phyloP scores from a whole-genome alignment of 805 yeast species.

The Pichia insulana region DNA sequence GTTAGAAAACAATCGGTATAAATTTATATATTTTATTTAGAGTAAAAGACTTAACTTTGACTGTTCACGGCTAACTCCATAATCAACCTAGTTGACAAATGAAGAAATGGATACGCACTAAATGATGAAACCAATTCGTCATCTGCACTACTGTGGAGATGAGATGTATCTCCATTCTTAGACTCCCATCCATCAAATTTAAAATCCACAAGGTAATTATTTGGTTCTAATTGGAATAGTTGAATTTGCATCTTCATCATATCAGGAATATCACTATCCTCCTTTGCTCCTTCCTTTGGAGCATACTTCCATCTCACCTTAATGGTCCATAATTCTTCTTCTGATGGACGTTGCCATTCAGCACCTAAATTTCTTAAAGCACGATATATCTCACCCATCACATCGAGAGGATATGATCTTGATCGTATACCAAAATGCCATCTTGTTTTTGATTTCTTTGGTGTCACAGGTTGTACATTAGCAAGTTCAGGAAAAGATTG shows the following conservation, averaged over 20 bases:
- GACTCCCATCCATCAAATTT: slow-evolving; percentile 97
- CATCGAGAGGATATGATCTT: slow-evolving; percentile 92
- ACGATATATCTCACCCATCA: slow-evolving; percentile 95
- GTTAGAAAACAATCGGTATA: too few species aligned
- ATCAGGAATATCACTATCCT: slow-evolving; percentile 44
- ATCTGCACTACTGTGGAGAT: slow-evolving; percentile 27
- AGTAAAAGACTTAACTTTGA: slow-evolving; percentile 33
- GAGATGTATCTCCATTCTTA: slow-evolving; percentile 25
- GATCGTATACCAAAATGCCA: slow-evolving; percentile 99
- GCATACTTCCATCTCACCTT: slow-evolving; percentile 88
- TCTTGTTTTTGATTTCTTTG: slow-evolving; percentile 84
- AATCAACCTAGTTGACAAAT: slow-evolving; percentile 81
- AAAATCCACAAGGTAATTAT: slow-evolving; percentile 92
- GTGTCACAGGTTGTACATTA: slow-evolving; percentile 37
- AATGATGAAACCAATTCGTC: slow-evolving; percentile 81
- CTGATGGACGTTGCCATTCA: slow-evolving; percentile 93
- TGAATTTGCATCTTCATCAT: slow-evolving; percentile 96
- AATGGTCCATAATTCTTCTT: slow-evolving; percentile 93
- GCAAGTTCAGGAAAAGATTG: slow-evolving; percentile 26
- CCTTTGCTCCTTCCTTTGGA: slow-evolving; percentile 17
- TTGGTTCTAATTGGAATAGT: slow-evolving; percentile 89
- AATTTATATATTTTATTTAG: too few species aligned
- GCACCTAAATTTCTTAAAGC: slow-evolving; percentile 92
- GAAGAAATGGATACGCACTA: slow-evolving; percentile 91
- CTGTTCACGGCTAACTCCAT: slow-evolving; percentile 96